These are phyloP conservation scores for Salvia sclarea DNA, from an alignment of 305 asterid genomes.

Conservation along the genomic window DNA sequence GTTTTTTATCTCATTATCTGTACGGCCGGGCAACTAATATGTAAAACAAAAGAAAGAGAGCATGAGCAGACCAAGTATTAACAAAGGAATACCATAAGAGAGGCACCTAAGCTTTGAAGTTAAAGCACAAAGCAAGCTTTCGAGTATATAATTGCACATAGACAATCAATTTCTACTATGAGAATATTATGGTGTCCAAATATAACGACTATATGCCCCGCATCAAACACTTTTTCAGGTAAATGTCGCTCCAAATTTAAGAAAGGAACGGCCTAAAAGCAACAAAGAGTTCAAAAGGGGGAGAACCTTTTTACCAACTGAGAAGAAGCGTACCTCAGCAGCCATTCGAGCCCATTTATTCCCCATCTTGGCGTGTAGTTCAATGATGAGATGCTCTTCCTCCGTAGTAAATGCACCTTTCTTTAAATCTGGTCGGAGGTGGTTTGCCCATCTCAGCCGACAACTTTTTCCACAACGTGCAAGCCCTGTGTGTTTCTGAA, in stretches of 20 bases:
- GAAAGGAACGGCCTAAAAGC: slow-evolving; percentile 1
- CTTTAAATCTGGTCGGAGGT: too few relatives aligned
- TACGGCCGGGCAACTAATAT: slow-evolving; percentile 70
- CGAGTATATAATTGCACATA: not conserved
- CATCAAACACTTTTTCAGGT: not conserved
- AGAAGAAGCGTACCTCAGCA: slow-evolving; percentile 47
- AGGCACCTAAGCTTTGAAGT: not conserved
- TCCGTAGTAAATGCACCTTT: too few relatives aligned
- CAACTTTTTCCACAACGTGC: slow-evolving; percentile 87
- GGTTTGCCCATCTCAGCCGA: too few relatives aligned
- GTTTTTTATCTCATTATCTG: slow-evolving; percentile 79
- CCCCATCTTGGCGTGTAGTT: too few relatives aligned
- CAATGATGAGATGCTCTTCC: too few relatives aligned
- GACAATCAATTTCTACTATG: slow-evolving; percentile 7
- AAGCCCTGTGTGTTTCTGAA: slow-evolving; percentile 65
- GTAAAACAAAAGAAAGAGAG: slow-evolving; percentile 7
- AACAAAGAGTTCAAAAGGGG: not conserved
- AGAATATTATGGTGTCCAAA: not conserved
- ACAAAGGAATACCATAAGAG: not conserved
- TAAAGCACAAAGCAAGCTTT: not conserved
- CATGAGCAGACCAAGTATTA: slow-evolving; percentile 10
- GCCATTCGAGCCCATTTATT: too few relatives aligned
- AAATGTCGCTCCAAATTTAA: not conserved
- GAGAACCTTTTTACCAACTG: slow-evolving; percentile 16
- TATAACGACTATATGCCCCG: not conserved